A percentile compares a stretch with the other conserved stretches of the same genome.
Evolutionary conservation across 2,329 filamentous ascomycete species (phyloP).

Genomic region (Leptographium procerum): DNA sequence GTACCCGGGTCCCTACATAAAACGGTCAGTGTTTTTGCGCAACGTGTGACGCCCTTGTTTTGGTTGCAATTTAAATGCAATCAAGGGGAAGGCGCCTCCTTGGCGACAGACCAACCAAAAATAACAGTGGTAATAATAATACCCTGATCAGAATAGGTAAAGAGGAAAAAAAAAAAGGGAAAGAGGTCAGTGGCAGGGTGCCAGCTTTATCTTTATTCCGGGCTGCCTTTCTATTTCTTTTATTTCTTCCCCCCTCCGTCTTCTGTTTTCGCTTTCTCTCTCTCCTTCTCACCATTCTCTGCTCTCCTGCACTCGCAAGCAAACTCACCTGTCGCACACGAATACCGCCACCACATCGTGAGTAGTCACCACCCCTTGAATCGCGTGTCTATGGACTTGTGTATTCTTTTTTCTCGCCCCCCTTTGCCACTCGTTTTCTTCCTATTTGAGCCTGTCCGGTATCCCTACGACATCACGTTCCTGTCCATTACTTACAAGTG

Average conservation of each 20-base stretch:
- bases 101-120: constrained; percentile 5
- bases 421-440: background rate
- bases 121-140: background rate
- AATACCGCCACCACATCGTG: background rate
- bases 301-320: background rate
- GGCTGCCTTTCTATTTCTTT: background rate
- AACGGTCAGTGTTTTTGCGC: background rate
- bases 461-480: too few species aligned
- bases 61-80: background rate
- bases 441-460: background rate
- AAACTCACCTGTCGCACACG: background rate
- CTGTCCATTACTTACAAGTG: too few species aligned
- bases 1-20: background rate
- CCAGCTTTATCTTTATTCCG: constrained; percentile 12
- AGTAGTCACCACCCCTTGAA: background rate
- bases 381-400: background rate
- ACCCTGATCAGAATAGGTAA: background rate
- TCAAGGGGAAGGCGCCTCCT: background rate
- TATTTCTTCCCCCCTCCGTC: background rate
- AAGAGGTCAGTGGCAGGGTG: background rate
- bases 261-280: background rate
- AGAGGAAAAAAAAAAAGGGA: background rate
- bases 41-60: background rate
- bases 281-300: background rate
- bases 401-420: background rate